Percentiles rank a stretch among this genome's conserved stretches.
These are phyloP conservation scores for Diplodia corticola DNA, from an alignment of 2,329 filamentous ascomycete genomes.

Conservation along the genomic window DNA sequence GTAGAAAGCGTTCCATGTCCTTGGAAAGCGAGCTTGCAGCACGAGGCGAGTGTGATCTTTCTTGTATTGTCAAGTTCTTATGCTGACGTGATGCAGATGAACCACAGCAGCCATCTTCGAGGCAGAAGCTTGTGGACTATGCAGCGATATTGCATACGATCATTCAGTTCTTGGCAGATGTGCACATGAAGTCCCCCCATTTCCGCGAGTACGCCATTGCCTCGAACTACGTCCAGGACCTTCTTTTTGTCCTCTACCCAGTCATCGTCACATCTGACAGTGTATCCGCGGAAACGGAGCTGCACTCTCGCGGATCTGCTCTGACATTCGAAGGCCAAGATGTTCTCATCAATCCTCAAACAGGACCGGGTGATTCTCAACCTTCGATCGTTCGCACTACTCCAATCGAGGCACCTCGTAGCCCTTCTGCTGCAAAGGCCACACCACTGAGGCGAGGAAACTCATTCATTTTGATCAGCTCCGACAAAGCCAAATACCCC, in stretches of 20 bases:
- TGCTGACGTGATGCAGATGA: not conserved
- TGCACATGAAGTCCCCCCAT: slow-evolving; percentile 71
- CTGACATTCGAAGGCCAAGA: slow-evolving; percentile 84
- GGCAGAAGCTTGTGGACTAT: slow-evolving; percentile 52
- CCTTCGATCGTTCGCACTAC: slow-evolving; percentile 73
- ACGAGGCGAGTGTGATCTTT: slow-evolving; percentile 31
- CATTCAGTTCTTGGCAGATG: slow-evolving; percentile 73
- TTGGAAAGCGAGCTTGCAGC: slow-evolving; percentile 56
- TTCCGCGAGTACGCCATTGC: slow-evolving; percentile 81
- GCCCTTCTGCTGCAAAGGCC: slow-evolving; percentile 47
- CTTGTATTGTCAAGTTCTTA: not conserved
- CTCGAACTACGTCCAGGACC: slow-evolving; percentile 77
- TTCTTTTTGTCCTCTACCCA: slow-evolving; percentile 81
- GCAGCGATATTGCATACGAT: slow-evolving; percentile 71
- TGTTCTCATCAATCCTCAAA: slow-evolving; percentile 76
- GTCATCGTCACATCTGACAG: slow-evolving; percentile 83
- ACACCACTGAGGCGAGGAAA: slow-evolving; percentile 75
- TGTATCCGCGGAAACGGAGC: slow-evolving; percentile 78
- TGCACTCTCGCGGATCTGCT: slow-evolving; percentile 78
- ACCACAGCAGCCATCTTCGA: slow-evolving; percentile 4
- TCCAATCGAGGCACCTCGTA: slow-evolving; percentile 50
- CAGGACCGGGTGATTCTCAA: slow-evolving; percentile 56
- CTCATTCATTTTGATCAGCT: slow-evolving; percentile 85
- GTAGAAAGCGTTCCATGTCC: slow-evolving; percentile 66
- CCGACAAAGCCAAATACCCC: slow-evolving; percentile 58